These are phyloP conservation scores for Suaeda aralocaspica DNA, from an alignment of 148 eudicot species.

Conservation along the genomic window DNA sequence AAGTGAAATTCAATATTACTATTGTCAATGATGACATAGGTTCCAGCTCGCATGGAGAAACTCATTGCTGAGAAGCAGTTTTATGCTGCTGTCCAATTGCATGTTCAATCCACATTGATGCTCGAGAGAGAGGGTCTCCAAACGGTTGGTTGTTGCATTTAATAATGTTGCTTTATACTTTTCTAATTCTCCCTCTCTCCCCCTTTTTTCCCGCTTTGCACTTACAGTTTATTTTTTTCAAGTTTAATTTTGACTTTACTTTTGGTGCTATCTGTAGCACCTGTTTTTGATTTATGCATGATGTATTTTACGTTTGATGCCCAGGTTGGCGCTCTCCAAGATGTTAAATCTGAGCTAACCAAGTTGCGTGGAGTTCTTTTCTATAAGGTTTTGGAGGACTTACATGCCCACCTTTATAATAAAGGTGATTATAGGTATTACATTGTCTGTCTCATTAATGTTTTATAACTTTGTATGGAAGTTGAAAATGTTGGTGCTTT, in stretches of 20 bases:
- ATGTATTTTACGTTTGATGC: constrained; percentile 9
- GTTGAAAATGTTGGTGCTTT: not conserved
- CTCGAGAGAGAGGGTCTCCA: constrained; percentile 99
- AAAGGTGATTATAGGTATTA: constrained; percentile 86
- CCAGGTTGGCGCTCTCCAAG: constrained; percentile 99
- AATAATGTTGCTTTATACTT: constrained; percentile 6
- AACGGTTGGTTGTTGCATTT: constrained; percentile 50
- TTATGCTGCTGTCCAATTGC: constrained; percentile 93
- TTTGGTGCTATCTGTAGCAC: not conserved
- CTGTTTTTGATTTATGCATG: constrained; percentile 2
- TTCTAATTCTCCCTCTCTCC: not conserved
- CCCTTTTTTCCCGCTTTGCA: not conserved
- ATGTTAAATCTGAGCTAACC: constrained; percentile 83
- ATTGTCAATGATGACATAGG: constrained; percentile 34
- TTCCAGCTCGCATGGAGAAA: constrained; percentile 90
- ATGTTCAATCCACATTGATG: constrained; percentile 88
- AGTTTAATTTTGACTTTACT: not conserved
- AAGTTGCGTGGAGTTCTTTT: constrained; percentile 84
- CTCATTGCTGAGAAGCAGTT: constrained; percentile 85
- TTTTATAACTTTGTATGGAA: not conserved
- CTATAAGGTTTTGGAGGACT: constrained; percentile 89
- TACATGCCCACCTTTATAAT: constrained; percentile 95
- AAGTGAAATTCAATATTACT: not conserved
- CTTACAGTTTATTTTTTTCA: too few species aligned
- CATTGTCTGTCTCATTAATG: constrained; percentile 3